Evolutionary conservation across 2,329 filamentous ascomycete species (phyloP).

Genomic region (Keithomyces neogunnii): DNA sequence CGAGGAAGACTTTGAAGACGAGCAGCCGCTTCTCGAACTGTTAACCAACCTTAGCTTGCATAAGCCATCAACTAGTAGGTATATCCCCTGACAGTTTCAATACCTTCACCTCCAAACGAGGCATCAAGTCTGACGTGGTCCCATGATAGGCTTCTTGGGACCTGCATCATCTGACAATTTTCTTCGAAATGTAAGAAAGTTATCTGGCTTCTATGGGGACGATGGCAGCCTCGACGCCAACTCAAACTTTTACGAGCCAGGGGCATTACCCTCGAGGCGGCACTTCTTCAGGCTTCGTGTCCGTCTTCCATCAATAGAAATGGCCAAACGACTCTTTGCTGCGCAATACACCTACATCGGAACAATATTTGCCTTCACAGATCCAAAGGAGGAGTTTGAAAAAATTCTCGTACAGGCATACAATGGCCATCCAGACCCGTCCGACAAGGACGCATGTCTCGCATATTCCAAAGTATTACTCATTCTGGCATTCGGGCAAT

Average conservation of each 20-base stretch:
- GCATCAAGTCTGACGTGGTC: not conserved
- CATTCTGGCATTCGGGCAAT: slow-evolving; percentile 45
- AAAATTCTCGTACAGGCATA: slow-evolving; percentile 35
- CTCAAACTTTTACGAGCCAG: slow-evolving; percentile 25
- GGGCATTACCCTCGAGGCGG: slow-evolving; percentile 23
- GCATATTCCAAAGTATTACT: slow-evolving; percentile 42
- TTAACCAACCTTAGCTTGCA: slow-evolving; percentile 27
- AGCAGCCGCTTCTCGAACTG: slow-evolving; percentile 22
- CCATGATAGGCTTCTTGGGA: slow-evolving; percentile 22
- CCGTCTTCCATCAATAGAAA: slow-evolving; percentile 38
- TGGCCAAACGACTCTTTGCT: slow-evolving; percentile 39
- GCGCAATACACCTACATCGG: slow-evolving; percentile 49
- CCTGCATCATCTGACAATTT: slow-evolving; percentile 30
- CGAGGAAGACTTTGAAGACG: slow-evolving; percentile 22
- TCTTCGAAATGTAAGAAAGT: slow-evolving; percentile 24
- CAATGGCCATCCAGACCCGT: slow-evolving; percentile 28
- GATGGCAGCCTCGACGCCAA: slow-evolving; percentile 23
- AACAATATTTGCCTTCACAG: slow-evolving; percentile 46
- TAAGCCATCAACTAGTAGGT: slow-evolving; percentile 19
- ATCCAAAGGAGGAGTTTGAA: slow-evolving; percentile 36
- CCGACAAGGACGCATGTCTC: slow-evolving; percentile 38
- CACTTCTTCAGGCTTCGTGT: slow-evolving; percentile 16
- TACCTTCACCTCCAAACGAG: not conserved
- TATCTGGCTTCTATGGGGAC: slow-evolving; percentile 24
- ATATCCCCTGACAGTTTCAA: not conserved